Evolutionary conservation across 2,329 filamentous ascomycete genomes (phyloP).

Genomic region (Knufia petricola): DNA sequence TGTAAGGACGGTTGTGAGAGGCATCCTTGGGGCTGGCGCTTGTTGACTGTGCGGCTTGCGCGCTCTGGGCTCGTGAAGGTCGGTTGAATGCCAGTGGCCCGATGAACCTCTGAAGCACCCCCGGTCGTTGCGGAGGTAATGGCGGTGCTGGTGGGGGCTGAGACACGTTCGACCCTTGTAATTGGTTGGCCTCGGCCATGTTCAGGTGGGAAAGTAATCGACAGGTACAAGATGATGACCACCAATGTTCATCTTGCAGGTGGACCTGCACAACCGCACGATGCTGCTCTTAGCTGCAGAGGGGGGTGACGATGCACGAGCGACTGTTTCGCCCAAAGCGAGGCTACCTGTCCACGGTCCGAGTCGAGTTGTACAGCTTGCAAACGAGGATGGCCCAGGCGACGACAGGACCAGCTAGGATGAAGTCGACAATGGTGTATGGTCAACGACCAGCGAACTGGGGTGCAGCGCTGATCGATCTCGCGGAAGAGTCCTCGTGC

Average conservation of each 20-base stretch:
- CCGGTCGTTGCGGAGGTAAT: conserved; percentile 22
- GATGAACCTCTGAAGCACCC: conserved; percentile 22
- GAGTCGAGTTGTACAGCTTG: not conserved
- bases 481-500: conserved; percentile 4
- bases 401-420: not conserved
- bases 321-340: not conserved
- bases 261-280: not conserved
- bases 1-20: conserved; percentile 1
- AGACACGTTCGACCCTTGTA: not conserved
- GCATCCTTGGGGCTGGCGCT: conserved; percentile 7
- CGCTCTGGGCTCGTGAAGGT: conserved; percentile 1
- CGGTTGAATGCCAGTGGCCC: conserved; percentile 16
- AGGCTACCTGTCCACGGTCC: not conserved
- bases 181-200: conserved; percentile 10
- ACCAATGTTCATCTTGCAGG: conserved; percentile 7
- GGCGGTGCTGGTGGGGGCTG: conserved; percentile 23
- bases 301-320: not conserved
- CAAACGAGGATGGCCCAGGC: not conserved
- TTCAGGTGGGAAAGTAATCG: conserved; percentile 7
- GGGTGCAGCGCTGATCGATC: conserved; percentile 6
- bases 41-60: conserved; percentile 5
- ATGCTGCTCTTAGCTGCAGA: not conserved
- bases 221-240: not conserved
- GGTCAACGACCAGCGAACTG: not conserved
- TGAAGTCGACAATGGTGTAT: not conserved